These are phyloP conservation scores for Pleurotus ostreatus DNA, from an alignment of 768 basidiomycete species.

Conservation along the genomic window DNA sequence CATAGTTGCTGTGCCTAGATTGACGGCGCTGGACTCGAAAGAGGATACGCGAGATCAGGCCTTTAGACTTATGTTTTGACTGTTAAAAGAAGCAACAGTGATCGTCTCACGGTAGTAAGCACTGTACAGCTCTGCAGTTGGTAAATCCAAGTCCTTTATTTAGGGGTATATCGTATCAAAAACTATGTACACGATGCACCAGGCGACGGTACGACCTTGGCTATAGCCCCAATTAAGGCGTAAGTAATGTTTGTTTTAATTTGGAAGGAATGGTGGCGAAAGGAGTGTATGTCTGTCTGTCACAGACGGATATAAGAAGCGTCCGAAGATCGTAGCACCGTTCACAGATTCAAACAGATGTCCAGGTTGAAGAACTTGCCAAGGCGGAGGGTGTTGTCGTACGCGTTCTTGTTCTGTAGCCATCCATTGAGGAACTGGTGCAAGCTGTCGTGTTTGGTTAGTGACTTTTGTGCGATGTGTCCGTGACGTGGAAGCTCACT, in stretches of 20 bases:
- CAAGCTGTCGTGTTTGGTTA: constrained; percentile 35
- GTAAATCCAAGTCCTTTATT: background rate
- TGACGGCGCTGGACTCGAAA: too few relatives aligned
- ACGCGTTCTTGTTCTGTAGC: constrained; percentile 56
- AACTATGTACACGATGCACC: background rate
- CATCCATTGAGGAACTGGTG: constrained; percentile 74
- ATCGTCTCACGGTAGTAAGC: background rate
- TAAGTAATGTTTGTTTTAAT: background rate
- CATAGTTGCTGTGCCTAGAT: constrained; percentile 18
- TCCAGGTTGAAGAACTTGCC: constrained; percentile 71
- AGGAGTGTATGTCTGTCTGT: background rate
- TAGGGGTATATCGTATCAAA: background rate
- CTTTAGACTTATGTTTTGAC: background rate
- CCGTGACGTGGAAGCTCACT: constrained; percentile 42
- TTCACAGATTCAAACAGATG: constrained; percentile 21
- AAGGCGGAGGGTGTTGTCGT: constrained; percentile 34
- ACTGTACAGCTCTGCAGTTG: background rate
- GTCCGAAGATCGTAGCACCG: background rate
- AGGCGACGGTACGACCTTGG: background rate
- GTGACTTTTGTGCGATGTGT: constrained; percentile 1
- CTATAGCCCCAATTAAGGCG: too few relatives aligned
- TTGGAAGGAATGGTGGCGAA: background rate
- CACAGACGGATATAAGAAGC: too few relatives aligned
- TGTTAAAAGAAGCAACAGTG: background rate
- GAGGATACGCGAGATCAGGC: background rate